Conservation (phyloP, 805 yeast genomes). For the Myxozyma melibiosi region DNA sequence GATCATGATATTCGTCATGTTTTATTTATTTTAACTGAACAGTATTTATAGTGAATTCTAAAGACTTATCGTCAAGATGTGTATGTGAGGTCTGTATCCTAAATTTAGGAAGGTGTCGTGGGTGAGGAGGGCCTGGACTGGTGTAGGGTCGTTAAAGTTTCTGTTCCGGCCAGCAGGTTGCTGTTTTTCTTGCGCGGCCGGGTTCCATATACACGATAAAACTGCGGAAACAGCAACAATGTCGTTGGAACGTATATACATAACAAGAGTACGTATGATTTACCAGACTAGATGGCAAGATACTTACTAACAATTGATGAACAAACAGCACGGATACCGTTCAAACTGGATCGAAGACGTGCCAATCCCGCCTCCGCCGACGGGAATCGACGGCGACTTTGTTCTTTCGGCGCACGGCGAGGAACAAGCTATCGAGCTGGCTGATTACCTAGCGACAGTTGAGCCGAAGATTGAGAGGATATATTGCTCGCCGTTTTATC, state of each 20-base stretch:
- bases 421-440: slow-evolving; percentile 82
- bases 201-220: no score
- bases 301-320: background rate
- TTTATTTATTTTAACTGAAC: no score
- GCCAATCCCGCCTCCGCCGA: slow-evolving; percentile 75
- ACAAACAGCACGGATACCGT: slow-evolving; percentile 72
- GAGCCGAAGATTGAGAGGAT: slow-evolving; percentile 70
- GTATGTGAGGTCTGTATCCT: no score
- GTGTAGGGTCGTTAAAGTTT: no score
- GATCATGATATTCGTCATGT: no score
- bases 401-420: slow-evolving; percentile 85
- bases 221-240: background rate
- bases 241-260: slow-evolving; percentile 16
- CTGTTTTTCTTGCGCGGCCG: no score
- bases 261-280: slow-evolving; percentile 10
- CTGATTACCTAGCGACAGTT: slow-evolving; percentile 54
- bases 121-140: no score
- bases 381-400: slow-evolving; percentile 90
- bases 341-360: slow-evolving; percentile 75
- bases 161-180: no score
- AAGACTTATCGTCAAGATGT: no score
- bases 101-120: no score
- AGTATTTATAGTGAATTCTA: no score
- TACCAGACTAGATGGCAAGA: background rate
- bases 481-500: slow-evolving; percentile 80